Base-by-base conservation (phyloP, 116 monocot species). In the Posidonia oceanica region DNA sequence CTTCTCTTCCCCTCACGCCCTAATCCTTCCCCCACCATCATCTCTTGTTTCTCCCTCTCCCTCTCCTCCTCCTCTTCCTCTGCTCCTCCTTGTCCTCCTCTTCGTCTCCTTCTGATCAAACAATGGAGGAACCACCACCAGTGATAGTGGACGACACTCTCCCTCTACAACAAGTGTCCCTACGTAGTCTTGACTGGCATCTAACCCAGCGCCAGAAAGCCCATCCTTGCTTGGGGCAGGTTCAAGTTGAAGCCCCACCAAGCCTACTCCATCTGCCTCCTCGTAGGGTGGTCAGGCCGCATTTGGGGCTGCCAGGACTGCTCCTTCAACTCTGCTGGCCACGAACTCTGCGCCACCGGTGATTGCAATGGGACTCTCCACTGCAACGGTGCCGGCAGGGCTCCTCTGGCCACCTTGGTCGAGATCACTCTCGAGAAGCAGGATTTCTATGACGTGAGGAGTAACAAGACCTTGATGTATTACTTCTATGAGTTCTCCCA, bases 261-360 rank as follows among this genome's bases (percentile, higher is more conserved):
- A 58, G 86, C 93, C 68, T 71, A 76, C 81, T 82, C 93, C 12
- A 68, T 89, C 75, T 81, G 70, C 62, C 80, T 93, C 44, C 93
- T 89, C 14, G 6, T 70, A 0, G 78, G 61, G 17, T 94, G 93
- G 93, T 94, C 89, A 51, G 93, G 93, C 62, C 77, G 93, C 14
- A 71, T 89, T 54, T 89, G 93, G 93, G 86, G 86, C 67, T 82
- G 89, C 58, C 83, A 86, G 61, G 89, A 77, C 67, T 94, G 93
- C 79, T 11, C 68, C 62, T 94, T 94, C 71, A 81, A 94, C 76
- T 58, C 38, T 36, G 54, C 83, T 22, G 79, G 81, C 73, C 80
- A 71, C 38, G 89, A 87, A 56, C 78, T 74, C 63, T 94, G 89
- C 74, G 78, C 85, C 62, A 87, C 85, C 62, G 89, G 89, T 5